Percentiles rank a stretch among this genome's conserved stretches.
Conservation (phyloP, 495 filamentous ascomycete genomes). For the Podospora fimiseda region DNA sequence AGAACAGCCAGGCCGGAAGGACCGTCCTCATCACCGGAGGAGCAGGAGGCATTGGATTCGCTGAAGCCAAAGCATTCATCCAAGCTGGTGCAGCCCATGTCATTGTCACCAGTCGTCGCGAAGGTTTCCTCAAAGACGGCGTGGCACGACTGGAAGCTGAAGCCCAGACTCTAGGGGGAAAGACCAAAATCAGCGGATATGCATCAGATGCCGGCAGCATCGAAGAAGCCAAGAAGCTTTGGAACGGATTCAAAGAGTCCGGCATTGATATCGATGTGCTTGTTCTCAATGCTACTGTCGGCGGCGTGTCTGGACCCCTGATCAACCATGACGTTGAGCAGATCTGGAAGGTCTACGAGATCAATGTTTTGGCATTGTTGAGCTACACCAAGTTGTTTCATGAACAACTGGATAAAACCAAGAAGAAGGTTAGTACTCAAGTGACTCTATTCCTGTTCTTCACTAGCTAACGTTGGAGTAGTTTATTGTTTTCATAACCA, state of each 20-base stretch:
- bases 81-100: constrained; percentile 27
- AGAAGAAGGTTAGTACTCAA: constrained; percentile 6
- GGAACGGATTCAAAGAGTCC: constrained; percentile 24
- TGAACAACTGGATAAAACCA: constrained; percentile 16
- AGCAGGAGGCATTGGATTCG: constrained; percentile 30
- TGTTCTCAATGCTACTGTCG: constrained; percentile 30
- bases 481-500: constrained; percentile 35
- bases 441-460: background rate
- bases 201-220: constrained; percentile 23
- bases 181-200: constrained; percentile 18
- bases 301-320: constrained; percentile 1
- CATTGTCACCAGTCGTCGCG: constrained; percentile 29
- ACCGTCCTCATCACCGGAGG: constrained; percentile 46
- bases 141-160: constrained; percentile 13
- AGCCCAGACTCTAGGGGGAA: background rate
- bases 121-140: constrained; percentile 7
- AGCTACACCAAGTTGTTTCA: constrained; percentile 30
- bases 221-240: constrained; percentile 25
- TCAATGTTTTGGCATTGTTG: constrained; percentile 30
- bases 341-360: constrained; percentile 28
- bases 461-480: constrained; percentile 1
- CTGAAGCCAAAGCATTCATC: constrained; percentile 32
- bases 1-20: constrained; percentile 36
- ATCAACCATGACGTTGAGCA: constrained; percentile 5
- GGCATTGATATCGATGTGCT: constrained; percentile 35